Conservation (phyloP, 73 alveolate genomes). For the Loxodes magnus region DNA sequence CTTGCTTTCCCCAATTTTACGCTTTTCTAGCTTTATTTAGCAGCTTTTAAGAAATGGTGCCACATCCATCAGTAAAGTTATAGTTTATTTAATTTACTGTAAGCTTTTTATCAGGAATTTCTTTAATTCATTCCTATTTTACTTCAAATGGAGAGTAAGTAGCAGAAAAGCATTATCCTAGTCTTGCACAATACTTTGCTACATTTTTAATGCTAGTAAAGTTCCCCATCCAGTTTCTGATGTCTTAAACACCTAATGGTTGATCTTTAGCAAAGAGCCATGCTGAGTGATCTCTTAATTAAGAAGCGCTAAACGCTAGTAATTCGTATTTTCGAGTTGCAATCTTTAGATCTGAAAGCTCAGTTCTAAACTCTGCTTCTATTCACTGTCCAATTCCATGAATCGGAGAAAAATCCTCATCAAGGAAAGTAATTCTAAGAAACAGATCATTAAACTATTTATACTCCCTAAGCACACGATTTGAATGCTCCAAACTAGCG, state of each 20-base stretch:
- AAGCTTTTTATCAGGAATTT: slow-evolving; percentile 17
- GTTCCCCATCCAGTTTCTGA: slow-evolving; percentile 40
- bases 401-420: background rate
- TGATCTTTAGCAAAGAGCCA: slow-evolving; percentile 3
- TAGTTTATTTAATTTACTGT: slow-evolving; percentile 14
- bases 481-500: background rate
- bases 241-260: slow-evolving; percentile 7
- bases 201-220: slow-evolving; percentile 39
- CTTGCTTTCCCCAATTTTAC: background rate
- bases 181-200: slow-evolving; percentile 45
- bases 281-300: slow-evolving; percentile 10
- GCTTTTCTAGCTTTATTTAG: background rate
- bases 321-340: background rate
- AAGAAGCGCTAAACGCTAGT: slow-evolving; percentile 8
- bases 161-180: slow-evolving; percentile 58
- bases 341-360: background rate
- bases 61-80: slow-evolving; percentile 17
- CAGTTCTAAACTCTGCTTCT: background rate
- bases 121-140: slow-evolving; percentile 2
- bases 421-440: slow-evolving; percentile 5
- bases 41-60: slow-evolving; percentile 10
- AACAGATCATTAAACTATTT: background rate
- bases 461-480: slow-evolving; percentile 8
- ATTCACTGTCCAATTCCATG: background rate
- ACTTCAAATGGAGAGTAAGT: slow-evolving; percentile 15